phyloP scores from a whole-genome alignment of 2,329 filamentous ascomycete species.

The Alternaria hordeiaustralica region DNA sequence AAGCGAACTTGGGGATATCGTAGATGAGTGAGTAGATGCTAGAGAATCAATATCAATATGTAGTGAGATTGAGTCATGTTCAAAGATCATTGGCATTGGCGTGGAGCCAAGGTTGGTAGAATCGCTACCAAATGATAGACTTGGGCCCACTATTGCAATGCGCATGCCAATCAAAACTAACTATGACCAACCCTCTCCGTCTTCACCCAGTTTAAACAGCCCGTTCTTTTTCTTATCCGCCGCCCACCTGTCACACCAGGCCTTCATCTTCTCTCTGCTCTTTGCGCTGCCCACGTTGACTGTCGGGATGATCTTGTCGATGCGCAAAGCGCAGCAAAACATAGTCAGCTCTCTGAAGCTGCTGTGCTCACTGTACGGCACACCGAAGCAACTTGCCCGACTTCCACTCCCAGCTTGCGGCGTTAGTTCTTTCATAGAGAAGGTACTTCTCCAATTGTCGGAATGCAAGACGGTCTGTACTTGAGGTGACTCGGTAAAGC shows the following conservation, averaged over 20 bases:
- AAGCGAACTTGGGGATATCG: background rate
- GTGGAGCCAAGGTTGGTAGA: background rate
- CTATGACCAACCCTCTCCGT: slow-evolving; percentile 18
- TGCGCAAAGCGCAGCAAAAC: slow-evolving; percentile 86
- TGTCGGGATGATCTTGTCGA: slow-evolving; percentile 90
- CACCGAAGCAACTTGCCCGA: slow-evolving; percentile 86
- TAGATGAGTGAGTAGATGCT: background rate
- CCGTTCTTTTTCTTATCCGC: slow-evolving; percentile 68
- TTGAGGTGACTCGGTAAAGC: slow-evolving; percentile 67
- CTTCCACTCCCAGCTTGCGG: slow-evolving; percentile 84
- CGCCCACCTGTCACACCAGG: slow-evolving; percentile 70
- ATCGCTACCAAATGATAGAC: background rate
- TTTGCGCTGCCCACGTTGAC: slow-evolving; percentile 80
- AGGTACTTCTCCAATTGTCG: slow-evolving; percentile 77
- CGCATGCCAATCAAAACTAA: background rate
- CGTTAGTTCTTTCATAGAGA: slow-evolving; percentile 72
- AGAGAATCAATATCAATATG: background rate
- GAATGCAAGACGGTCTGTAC: slow-evolving; percentile 71
- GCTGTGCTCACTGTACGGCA: slow-evolving; percentile 95
- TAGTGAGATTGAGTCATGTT: background rate
- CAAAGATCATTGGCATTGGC: background rate
- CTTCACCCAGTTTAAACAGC: slow-evolving; percentile 53
- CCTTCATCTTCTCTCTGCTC: slow-evolving; percentile 70
- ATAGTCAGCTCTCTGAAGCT: slow-evolving; percentile 93
- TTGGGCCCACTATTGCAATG: background rate